Evolutionary conservation across 129 eudicot genomes (phyloP), one percentile per base, ranked within the genome.

Genomic region (Artemisia argyi): DNA sequence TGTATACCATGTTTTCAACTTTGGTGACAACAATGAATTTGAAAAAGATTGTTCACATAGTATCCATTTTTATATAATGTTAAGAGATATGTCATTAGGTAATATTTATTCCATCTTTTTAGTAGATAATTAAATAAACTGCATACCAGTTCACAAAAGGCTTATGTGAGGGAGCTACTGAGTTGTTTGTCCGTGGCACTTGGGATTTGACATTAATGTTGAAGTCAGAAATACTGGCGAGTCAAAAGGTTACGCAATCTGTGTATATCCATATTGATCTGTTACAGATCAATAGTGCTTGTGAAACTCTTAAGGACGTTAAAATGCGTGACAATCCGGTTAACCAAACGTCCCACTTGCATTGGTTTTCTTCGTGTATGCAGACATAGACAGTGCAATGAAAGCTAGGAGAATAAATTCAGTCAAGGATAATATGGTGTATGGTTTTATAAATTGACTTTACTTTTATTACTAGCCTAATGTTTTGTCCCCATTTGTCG

Each of bases 311-410:
- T 51, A 89, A 93, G 69, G 96, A 95, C 52, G 85, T 93, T 10
- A 93, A 89, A 60, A 83, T 93, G 98, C 95, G 98, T 10, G 96
- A 89, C 70, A 93, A 85, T 59, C 84, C 96, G 30, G 99, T 95
- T 42, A 81, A 96, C 74, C 89, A 97, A 70, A 97, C 97, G 22
- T 74, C 47, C 8, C 5, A 11, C 48, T 15, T 28, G 54, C 39
- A 71, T 28, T 90, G 96, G 96, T 94, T 20, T 94, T 90, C 78
- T 55, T 94, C 84, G 99, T 83, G 65, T 94, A 87, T 61, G 83
- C 48, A 0, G 99, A 94, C 66, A 63, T 76, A 4, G 96, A 88
- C 54, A 73, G 99, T 52, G 78, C 94, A 42, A 32, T 83, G 11
- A 94, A 78, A 85, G 96, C 94, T 11, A 78, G 96, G 99, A 94